phyloP scores from a whole-genome alignment of 352 stramenopile species.

The Phytopythium montanum region DNA sequence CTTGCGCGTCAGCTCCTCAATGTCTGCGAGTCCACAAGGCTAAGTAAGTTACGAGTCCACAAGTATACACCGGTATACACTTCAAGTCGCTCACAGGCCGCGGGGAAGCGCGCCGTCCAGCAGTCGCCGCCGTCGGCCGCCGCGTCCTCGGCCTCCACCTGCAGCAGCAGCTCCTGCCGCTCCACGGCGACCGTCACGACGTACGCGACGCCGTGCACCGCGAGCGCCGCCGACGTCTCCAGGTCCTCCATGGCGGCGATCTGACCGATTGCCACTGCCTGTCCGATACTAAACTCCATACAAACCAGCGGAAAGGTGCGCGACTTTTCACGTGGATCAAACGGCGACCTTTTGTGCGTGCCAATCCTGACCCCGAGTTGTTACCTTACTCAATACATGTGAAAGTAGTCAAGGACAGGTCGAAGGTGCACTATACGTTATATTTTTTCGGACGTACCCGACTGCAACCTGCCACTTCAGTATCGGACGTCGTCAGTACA shows the following conservation, averaged over 20 bases:
- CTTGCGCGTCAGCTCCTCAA: conserved; percentile 92
- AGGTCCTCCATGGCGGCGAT: conserved; percentile 38
- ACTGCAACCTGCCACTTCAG: conserved; percentile 5
- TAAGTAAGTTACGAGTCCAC: no score
- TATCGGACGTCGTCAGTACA: no score
- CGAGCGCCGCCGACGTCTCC: conserved; percentile 55
- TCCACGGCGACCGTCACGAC: conserved; percentile 64
- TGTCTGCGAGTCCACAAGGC: conserved; percentile 25
- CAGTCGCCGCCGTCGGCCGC: conserved; percentile 15
- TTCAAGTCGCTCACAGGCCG: conserved; percentile 21
- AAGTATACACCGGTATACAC: not conserved
- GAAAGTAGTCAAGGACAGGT: not conserved
- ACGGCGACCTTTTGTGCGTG: not conserved
- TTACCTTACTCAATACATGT: not conserved
- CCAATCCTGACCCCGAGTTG: not conserved
- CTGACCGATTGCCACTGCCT: not conserved
- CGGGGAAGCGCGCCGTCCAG: conserved; percentile 65
- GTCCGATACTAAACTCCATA: not conserved
- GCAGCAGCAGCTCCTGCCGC: conserved; percentile 56
- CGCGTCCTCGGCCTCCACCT: conserved; percentile 63
- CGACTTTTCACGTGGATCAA: not conserved
- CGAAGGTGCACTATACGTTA: not conserved
- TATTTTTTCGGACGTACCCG: not conserved
- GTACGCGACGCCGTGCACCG: conserved; percentile 74
- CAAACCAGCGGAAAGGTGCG: not conserved